Percentiles rank a stretch among this genome's conserved stretches.
These are phyloP conservation scores for Pichia insulana DNA, from an alignment of 805 yeast species.

Conservation along the genomic window DNA sequence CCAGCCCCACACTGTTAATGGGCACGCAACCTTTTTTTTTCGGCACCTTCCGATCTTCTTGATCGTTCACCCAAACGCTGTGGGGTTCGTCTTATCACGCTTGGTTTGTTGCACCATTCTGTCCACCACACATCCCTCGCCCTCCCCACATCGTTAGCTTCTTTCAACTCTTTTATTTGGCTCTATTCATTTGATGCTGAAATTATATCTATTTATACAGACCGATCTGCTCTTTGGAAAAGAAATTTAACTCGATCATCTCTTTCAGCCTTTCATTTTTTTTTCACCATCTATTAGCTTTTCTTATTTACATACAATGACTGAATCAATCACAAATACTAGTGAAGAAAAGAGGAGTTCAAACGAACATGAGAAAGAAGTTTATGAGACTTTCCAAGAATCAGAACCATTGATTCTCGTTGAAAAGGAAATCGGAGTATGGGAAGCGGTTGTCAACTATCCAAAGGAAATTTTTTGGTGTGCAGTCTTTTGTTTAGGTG, in stretches of 20 bases:
- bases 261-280: background rate
- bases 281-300: background rate
- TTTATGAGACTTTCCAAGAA: constrained; percentile 3
- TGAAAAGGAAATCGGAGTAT: constrained; percentile 16
- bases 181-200: no score
- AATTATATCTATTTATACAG: background rate
- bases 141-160: no score
- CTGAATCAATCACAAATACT: background rate
- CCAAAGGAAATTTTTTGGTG: constrained; percentile 35
- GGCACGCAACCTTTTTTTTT: no score
- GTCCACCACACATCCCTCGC: no score
- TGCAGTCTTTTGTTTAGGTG: constrained; percentile 26
- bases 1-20: no score
- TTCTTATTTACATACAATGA: no score
- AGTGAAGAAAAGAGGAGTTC: background rate
- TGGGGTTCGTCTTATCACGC: no score
- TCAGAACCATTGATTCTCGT: constrained; percentile 2
- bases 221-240: background rate
- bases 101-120: no score
- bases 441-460: constrained; percentile 30
- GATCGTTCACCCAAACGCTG: no score
- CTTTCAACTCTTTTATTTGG: no score
- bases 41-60: no score
- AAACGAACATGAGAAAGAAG: background rate
- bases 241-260: no score